phyloP scores from a whole-genome alignment of 2,329 filamentous ascomycete species.

The Corniculantispora saksenae region DNA sequence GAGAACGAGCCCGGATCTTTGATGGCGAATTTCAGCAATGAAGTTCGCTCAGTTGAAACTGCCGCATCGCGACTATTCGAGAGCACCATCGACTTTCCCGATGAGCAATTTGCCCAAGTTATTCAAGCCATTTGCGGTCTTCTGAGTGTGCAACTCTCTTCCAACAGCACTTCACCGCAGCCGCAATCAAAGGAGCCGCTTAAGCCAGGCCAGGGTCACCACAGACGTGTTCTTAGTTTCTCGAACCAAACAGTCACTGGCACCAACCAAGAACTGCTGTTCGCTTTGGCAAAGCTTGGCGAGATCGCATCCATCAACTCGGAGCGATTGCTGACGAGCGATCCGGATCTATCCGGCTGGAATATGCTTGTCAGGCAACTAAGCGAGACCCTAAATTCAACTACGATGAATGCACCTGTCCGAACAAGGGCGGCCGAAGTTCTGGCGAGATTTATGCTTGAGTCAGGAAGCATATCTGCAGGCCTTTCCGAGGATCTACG shows the following conservation, averaged over 20 bases:
- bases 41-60: slow-evolving; percentile 85
- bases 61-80: slow-evolving; percentile 86
- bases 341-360: slow-evolving; percentile 76
- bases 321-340: slow-evolving; percentile 68
- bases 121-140: slow-evolving; percentile 74
- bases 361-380: slow-evolving; percentile 60
- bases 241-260: slow-evolving; percentile 46
- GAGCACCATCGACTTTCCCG: slow-evolving; percentile 88
- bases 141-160: slow-evolving; percentile 47
- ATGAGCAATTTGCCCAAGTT: slow-evolving; percentile 76
- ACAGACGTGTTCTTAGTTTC: slow-evolving; percentile 50
- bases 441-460: slow-evolving; percentile 58
- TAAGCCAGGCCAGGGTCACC: slow-evolving; percentile 33
- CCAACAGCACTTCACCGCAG: slow-evolving; percentile 22
- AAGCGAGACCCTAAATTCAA: slow-evolving; percentile 50
- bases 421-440: slow-evolving; percentile 64
- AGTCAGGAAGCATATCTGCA: slow-evolving; percentile 58
- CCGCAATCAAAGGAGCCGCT: neutral
- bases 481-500: slow-evolving; percentile 51
- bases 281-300: slow-evolving; percentile 72
- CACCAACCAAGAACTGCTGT: slow-evolving; percentile 62
- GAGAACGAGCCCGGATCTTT: slow-evolving; percentile 54
- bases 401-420: slow-evolving; percentile 51
- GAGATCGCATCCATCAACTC: slow-evolving; percentile 75
- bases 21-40: slow-evolving; percentile 70